phyloP scores from a whole-genome alignment of 768 basidiomycete genomes.

The Daedaleopsis nitida region DNA sequence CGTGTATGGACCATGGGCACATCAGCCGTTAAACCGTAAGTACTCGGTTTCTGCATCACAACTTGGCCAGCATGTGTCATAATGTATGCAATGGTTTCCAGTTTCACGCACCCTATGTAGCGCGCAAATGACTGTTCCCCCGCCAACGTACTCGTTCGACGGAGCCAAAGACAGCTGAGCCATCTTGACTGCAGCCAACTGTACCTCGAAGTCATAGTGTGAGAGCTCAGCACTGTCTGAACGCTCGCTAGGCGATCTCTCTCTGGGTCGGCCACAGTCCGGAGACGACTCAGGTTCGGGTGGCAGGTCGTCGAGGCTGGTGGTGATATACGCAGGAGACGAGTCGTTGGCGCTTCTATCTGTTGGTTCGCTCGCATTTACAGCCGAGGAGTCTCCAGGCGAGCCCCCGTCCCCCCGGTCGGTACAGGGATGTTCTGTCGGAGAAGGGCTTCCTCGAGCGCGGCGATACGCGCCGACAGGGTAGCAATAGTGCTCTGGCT shows the following conservation, averaged over 20 bases:
- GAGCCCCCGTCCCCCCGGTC: constrained; percentile 33
- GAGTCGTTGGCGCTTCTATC: background rate
- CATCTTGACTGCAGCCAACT: constrained; percentile 42
- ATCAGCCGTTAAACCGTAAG: too few relatives aligned
- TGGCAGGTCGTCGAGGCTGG: background rate
- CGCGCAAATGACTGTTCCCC: constrained; percentile 49
- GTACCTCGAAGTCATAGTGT: constrained; percentile 36
- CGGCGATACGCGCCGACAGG: constrained; percentile 26
- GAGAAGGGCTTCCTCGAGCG: constrained; percentile 24
- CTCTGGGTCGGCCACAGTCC: background rate
- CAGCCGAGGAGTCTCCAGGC: background rate
- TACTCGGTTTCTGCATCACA: too few relatives aligned
- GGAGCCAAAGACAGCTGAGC: constrained; percentile 46
- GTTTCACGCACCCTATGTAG: constrained; percentile 43
- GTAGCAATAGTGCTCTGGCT: constrained; percentile 24
- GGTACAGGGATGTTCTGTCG: constrained; percentile 4
- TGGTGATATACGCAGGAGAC: background rate
- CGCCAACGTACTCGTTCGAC: constrained; percentile 50
- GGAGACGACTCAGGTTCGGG: background rate
- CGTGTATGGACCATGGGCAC: too few relatives aligned
- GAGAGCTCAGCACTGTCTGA: constrained; percentile 18
- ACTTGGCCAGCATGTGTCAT: too few relatives aligned
- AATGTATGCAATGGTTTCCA: too few relatives aligned
- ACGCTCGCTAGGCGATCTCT: background rate
- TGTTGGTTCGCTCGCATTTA: background rate